phyloP scores from a whole-genome alignment of 2,329 filamentous ascomycete genomes.

The Fusarium nisikadoi region DNA sequence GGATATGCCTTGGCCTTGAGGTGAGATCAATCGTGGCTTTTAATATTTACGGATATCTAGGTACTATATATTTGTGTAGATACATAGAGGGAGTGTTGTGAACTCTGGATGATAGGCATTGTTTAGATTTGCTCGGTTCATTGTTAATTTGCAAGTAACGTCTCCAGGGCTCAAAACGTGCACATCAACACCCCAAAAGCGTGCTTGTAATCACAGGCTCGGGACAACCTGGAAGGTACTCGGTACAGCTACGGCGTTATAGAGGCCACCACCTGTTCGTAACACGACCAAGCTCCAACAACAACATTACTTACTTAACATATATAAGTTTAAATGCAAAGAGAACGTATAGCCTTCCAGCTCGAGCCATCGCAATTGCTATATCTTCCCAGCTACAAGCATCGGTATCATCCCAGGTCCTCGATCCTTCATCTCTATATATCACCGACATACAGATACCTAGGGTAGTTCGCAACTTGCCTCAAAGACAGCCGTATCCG shows the following conservation, averaged over 20 bases:
- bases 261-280: conserved; percentile 20
- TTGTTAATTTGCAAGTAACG: neutral
- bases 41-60: neutral
- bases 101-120: neutral
- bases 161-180: neutral
- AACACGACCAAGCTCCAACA: conserved; percentile 5
- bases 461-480: conserved; percentile 4
- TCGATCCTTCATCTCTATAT: neutral
- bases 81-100: neutral
- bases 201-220: neutral
- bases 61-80: too few relatives aligned
- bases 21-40: conserved; percentile 29
- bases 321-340: neutral
- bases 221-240: neutral
- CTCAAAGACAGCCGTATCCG: neutral
- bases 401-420: neutral
- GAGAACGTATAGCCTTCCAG: neutral
- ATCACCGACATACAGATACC: neutral
- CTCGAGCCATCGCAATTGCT: neutral
- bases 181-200: neutral
- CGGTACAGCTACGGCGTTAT: conserved; percentile 28
- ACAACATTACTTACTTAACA: neutral
- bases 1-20: conserved; percentile 23
- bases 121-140: neutral
- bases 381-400: neutral